Conservation (phyloP, 2,329 filamentous ascomycete species). For the Paecilomyces variotii region DNA sequence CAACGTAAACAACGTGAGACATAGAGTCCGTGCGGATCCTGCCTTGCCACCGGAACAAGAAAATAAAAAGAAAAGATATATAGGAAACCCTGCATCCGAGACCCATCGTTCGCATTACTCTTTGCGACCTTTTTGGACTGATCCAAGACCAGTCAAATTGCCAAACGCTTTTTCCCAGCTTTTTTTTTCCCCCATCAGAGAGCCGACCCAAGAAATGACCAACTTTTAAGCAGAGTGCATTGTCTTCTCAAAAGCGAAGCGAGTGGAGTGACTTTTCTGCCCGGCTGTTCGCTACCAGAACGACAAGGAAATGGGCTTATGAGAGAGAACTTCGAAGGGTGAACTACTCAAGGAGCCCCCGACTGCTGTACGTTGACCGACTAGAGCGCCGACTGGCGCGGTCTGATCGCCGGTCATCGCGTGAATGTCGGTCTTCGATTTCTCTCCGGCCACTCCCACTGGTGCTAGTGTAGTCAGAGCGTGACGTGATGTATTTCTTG, state of each 20-base stretch:
- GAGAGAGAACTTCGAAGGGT: not conserved
- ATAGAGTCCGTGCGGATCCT: not conserved
- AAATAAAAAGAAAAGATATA: not conserved
- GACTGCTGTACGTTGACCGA: slow-evolving; percentile 28
- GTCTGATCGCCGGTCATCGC: slow-evolving; percentile 29
- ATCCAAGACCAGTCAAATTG: slow-evolving; percentile 1
- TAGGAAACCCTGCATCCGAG: not conserved
- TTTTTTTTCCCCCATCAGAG: slow-evolving; percentile 8
- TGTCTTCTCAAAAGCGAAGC: not conserved
- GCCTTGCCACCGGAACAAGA: not conserved
- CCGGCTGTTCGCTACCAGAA: not conserved
- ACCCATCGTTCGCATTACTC: not conserved
- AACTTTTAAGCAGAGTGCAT: slow-evolving; percentile 6
- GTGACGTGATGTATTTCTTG: slow-evolving; percentile 27
- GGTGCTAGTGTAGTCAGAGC: slow-evolving; percentile 27
- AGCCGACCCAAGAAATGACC: slow-evolving; percentile 8
- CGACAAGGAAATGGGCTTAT: not conserved
- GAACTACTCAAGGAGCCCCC: slow-evolving; percentile 12
- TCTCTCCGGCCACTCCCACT: slow-evolving; percentile 22
- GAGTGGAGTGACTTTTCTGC: not conserved
- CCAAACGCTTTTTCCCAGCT: not conserved
- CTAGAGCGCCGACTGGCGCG: slow-evolving; percentile 29
- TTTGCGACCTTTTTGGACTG: slow-evolving; percentile 6
- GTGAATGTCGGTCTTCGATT: slow-evolving; percentile 22
- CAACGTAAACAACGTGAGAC: slow-evolving; percentile 14